Evolutionary conservation across 2,329 filamentous ascomycete genomes (phyloP), one percentile per base, ranked within the genome.

Genomic region (Hirsutella minnesotensis): DNA sequence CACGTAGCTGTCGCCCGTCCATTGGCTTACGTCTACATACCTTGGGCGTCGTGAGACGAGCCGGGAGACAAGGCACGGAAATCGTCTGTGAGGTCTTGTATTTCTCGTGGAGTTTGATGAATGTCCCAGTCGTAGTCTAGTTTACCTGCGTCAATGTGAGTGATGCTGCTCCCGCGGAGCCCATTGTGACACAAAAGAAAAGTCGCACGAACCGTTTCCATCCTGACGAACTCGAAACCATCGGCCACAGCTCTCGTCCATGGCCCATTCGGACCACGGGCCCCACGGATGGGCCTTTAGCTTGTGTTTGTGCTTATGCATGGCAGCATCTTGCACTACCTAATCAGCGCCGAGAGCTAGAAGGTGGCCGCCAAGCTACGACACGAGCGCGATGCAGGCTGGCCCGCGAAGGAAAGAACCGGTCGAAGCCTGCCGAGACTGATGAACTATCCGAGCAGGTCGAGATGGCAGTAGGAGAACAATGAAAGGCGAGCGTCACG

Each of bases 281-380:
- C 52, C 49, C 54, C 53, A 57, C 33, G 31, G 27, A 39, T 52
- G 50, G 42, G 52, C 40, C 49, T 53, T 54, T 20, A 53, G 51
- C 43, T 55, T 56, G 35, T 49, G 47, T 39, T 53, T 56, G 45
- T 54, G 52, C 47, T 54, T 55, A 41, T 53, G 53, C 55, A 57
- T 57, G 41, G 40, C 55, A 43, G 50, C 53, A 56, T 56, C 45
- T 49, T 56, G 51, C 42, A 44, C 44, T 40, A 44, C 44, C 40
- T 41, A 39, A 36, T 44, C 44, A n/a, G 31, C 19, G 20, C 40
- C 40, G 38, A 39, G 38, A 42, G n/a, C 19, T 21, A 38, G 20
- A 39, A 7, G 36, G n/a, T 29, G 29, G 21, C 24, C 41, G 27
- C 22, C 15, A 5, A 35, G 16, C 16, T 18, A n/a, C 40, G 33